These are phyloP conservation scores for Cotoneaster glaucophyllus DNA, from an alignment of 306 rosid species.

Conservation along the genomic window DNA sequence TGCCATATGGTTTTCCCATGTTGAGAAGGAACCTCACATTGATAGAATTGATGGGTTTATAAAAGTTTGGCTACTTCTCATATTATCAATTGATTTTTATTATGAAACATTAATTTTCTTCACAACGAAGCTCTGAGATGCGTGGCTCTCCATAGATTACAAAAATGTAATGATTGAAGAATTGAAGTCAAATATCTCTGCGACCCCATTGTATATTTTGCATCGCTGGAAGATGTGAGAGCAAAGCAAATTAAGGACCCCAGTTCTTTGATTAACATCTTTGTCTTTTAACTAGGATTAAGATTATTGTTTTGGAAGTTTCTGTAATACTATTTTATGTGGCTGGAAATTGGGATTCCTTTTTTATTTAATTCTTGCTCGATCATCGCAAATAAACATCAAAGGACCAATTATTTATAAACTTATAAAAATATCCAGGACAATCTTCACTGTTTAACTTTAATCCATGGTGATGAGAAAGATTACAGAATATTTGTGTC, in stretches of 20 bases:
- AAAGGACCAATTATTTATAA: background rate
- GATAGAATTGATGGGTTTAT: too few relatives aligned
- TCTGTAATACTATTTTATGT: constrained; percentile 10
- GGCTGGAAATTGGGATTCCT: constrained; percentile 20
- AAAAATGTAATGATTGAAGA: background rate
- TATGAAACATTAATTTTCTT: too few relatives aligned
- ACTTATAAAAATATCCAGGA: background rate
- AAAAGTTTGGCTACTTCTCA: too few relatives aligned
- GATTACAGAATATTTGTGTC: background rate
- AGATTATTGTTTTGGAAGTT: constrained; percentile 7
- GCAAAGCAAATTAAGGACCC: constrained; percentile 33
- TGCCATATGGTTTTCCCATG: background rate
- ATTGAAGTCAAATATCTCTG: constrained; percentile 23
- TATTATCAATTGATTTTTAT: too few relatives aligned
- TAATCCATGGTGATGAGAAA: background rate
- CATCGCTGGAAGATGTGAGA: constrained; percentile 49
- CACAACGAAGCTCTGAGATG: background rate
- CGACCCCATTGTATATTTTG: constrained; percentile 36
- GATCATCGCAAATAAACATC: constrained; percentile 13
- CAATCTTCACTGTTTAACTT: background rate
- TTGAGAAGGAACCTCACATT: background rate
- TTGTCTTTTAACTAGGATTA: constrained; percentile 24
- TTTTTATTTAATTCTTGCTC: background rate
- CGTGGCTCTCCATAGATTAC: background rate
- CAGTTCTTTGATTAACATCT: constrained; percentile 26